Evolutionary conservation across 768 basidiomycete species (phyloP), one percentile per base, ranked within the genome.

Genomic region (Termitomyces sp.): DNA sequence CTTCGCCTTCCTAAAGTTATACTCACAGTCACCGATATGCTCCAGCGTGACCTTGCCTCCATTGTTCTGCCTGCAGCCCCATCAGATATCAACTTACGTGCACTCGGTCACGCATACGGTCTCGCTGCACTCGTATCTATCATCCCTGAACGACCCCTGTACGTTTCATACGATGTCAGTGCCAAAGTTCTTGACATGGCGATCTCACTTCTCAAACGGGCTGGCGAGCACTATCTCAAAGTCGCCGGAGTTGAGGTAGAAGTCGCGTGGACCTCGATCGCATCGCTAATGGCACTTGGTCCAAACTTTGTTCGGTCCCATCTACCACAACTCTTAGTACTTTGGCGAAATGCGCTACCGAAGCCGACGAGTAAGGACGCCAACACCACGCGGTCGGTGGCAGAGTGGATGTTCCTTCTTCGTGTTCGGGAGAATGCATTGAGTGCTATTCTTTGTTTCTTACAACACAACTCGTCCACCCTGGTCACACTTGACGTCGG

Each of bases 311-410:
- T 98, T 51, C 85, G 92, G 17, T 83, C 93, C 0, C 94, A 99
- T 67, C 80, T 98, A 2, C 90, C 95, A 0, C 96, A 98, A 62
- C 77, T 98, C 17, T 80, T 98, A 40, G 93, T 98, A 0, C 81
- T 99, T 3, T 99, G 97, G 97, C 79, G 97, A 32, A 99, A 99
- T 62, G 94, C 96, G 1, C 77, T 99, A 0, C 94, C 97, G 1
- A 99, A 98, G 69, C 88, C 93, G 0, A 94, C 92, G 0, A 88
- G 80, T 63, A 97, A 97, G 68, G 96, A 98, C 63, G 75, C 72
- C 14, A 79, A 76, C 15, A 77, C 78, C 5, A 83, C 83, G 17
- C 76, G 94, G 30, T 82, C 84, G 26, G 74, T 81, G 21, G 74
- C 80, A 0, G 97, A 98, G 62, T 98, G 94, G 93, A 78, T 81